phyloP scores from a whole-genome alignment of 2,329 filamentous ascomycete species.

The Gaeumannomyces tritici region DNA sequence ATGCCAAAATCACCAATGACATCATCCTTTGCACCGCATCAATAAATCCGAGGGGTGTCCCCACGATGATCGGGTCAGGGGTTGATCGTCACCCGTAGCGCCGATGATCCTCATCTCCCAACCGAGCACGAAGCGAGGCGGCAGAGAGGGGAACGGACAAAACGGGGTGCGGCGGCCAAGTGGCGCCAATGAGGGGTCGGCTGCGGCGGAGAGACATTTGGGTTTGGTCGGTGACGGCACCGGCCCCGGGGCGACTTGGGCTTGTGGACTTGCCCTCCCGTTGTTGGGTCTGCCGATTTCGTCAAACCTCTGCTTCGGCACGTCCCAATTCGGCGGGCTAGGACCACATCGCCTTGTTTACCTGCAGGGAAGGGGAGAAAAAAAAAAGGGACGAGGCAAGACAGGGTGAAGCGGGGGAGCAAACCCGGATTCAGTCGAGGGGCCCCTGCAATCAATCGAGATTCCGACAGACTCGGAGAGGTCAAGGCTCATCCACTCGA shows the following conservation, averaged over 20 bases:
- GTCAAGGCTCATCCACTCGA: neutral
- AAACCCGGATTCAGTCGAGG: neutral
- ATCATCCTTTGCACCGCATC: neutral
- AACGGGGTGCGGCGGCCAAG: no score
- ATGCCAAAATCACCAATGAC: neutral
- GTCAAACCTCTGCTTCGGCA: neutral
- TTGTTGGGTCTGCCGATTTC: no score
- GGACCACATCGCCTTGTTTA: no score
- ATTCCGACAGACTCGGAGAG: neutral
- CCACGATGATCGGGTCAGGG: neutral
- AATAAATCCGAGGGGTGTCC: neutral
- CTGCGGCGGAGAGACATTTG: no score
- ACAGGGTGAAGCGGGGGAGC: no score
- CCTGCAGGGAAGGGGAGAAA: no score
- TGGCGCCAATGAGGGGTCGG: no score
- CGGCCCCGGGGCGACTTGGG: neutral
- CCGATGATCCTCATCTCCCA: neutral
- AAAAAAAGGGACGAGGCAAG: no score
- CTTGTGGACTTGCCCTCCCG: no score
- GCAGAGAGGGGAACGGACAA: neutral
- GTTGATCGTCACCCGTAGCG: neutral
- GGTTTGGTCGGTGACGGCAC: no score
- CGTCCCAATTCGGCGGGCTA: neutral
- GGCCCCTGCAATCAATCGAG: neutral
- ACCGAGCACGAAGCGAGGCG: neutral